Evolutionary conservation across 805 yeast species (phyloP).

Genomic region (Jamesozyma spencerorum): DNA sequence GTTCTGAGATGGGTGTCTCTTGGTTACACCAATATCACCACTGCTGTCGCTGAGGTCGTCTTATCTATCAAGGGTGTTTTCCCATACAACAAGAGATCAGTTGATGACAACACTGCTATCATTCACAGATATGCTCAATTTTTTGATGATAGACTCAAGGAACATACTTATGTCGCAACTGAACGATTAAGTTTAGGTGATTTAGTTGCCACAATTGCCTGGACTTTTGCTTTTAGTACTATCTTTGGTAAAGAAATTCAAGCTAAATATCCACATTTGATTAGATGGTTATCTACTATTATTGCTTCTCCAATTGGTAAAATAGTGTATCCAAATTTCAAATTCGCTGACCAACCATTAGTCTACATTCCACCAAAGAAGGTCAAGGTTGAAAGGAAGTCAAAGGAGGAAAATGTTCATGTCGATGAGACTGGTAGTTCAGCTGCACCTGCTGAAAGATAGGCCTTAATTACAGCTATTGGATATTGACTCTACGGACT

Average conservation of each 20-base stretch:
- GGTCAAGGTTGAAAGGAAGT: constrained; percentile 53
- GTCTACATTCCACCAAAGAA: constrained; percentile 45
- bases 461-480: no score
- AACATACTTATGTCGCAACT: constrained; percentile 61
- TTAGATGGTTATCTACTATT: constrained; percentile 65
- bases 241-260: constrained; percentile 62
- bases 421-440: constrained; percentile 29
- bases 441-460: constrained; percentile 44
- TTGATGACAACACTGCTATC: constrained; percentile 37
- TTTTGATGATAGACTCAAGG: constrained; percentile 49
- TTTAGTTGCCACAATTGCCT: constrained; percentile 41
- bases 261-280: constrained; percentile 47
- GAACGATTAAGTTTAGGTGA: constrained; percentile 63
- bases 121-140: constrained; percentile 34
- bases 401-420: constrained; percentile 25
- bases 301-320: constrained; percentile 37
- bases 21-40: constrained; percentile 57
- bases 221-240: constrained; percentile 46
- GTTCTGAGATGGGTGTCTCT: constrained; percentile 73
- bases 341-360: constrained; percentile 56
- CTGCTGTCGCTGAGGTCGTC: constrained; percentile 41
- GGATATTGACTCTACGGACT: no score
- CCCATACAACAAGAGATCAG: constrained; percentile 70
- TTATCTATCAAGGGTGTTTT: constrained; percentile 50
- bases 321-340: constrained; percentile 40